Conservation (phyloP, 1,284 basidiomycete species). For the Hemileia vastatrix region DNA sequence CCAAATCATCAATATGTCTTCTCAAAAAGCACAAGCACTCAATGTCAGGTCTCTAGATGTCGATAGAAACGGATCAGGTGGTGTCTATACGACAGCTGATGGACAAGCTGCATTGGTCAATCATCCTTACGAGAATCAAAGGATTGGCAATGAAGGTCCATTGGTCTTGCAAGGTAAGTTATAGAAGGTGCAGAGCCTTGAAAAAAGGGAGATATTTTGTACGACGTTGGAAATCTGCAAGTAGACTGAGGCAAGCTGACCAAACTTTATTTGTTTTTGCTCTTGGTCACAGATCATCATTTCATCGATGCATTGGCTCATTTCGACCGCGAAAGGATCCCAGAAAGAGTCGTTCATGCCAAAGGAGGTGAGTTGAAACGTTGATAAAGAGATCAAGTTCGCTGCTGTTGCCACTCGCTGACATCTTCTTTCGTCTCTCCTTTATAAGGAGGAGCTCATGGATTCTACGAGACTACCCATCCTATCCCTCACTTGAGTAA, state of each 20-base stretch:
- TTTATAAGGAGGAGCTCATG: no score
- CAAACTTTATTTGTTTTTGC: no score
- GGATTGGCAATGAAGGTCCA: conserved; percentile 29
- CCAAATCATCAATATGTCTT: not conserved
- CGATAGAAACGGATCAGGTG: not conserved
- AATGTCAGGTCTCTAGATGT: not conserved
- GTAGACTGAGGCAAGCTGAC: no score
- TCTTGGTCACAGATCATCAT: conserved; percentile 21
- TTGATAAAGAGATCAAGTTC: no score
- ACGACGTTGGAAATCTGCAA: no score
- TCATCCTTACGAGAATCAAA: conserved; percentile 33
- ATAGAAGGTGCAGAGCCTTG: no score
- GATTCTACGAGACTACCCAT: no score
- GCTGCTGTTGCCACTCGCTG: no score
- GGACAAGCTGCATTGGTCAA: conserved; percentile 25
- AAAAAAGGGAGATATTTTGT: no score
- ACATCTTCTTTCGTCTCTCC: no score
- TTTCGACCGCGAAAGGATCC: conserved; percentile 88
- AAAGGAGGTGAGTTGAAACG: conserved; percentile 41
- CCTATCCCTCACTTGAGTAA: no score
- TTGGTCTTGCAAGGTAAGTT: conserved; percentile 29
- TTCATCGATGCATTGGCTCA: conserved; percentile 71
- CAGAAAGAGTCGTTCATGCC: conserved; percentile 67
- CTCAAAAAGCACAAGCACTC: not conserved
- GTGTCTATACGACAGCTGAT: conserved; percentile 30